Base-by-base conservation (phyloP, 129 eudicot species). In the Glebionis coronaria region DNA sequence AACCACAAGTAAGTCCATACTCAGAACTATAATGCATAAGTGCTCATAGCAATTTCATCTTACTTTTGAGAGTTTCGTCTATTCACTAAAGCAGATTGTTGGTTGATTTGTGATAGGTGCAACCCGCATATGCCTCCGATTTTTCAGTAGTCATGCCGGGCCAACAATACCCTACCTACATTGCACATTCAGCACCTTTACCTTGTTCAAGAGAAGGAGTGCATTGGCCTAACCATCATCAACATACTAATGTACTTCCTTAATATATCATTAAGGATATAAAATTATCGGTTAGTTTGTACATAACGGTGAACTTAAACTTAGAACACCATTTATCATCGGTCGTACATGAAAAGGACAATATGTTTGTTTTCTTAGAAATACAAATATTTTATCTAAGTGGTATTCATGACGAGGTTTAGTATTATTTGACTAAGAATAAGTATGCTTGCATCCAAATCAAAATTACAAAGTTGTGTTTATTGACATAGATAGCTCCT, bases 81-180 rank as follows among this genome's bases (percentile, higher is more conserved):
- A 52, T 52, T 44, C 9, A 19, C 10, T 68, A 52, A 47, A 59
- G 31, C 58, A 52, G 5, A 1, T 1, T 3, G 18, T 56, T 38
- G 13, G 6, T 75, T 68, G 61, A 3, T 74, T 54, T 73, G 78
- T 76, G 72, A 57, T 78, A 87, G 89, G 83, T 62, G 60, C 79
- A 83, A 73, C 25, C 82, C 12, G 2, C 87, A 35, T 81, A 81
- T 76, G 82, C 83, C 2, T 77, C 88, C 0, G 93, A 85, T 73
- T 82, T 81, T 72, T 81, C 95, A 27, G 97, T 91, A 29, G 65
- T 91, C 79, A 91, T 87, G 97, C 97, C 97, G 20, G 97, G 97
- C 7, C 86, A 91, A 49, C 82, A 77, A n/a, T 83, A 78, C 65
- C 97, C 97, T 1, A 87, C 93, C 50, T 83, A 75, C 83, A 85